phyloP scores from a whole-genome alignment of 257 asterid genomes.

The Ophiorrhiza pumila region DNA sequence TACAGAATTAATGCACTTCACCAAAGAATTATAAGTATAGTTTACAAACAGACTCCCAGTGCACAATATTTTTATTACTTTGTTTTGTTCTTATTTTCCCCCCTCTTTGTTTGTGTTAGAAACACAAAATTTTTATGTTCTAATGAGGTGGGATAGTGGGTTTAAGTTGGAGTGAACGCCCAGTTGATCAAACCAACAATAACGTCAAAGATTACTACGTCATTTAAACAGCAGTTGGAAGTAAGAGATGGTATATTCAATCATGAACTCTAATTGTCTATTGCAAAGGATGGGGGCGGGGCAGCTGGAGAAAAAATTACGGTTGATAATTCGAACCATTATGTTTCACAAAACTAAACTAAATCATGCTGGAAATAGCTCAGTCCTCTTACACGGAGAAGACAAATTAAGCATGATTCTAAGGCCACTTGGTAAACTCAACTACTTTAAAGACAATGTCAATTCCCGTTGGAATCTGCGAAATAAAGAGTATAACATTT shows the following conservation, averaged over 20 bases:
- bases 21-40: no score
- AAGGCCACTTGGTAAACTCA: constrained; percentile 85
- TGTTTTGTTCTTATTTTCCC: no score
- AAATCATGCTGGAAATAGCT: neutral
- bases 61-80: no score
- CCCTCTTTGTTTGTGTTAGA: no score
- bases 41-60: no score
- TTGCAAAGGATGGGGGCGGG: neutral
- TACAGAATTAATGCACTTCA: no score
- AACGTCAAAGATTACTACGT: no score
- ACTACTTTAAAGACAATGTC: constrained; percentile 73
- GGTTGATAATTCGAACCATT: no score
- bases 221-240: neutral
- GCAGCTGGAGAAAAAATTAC: neutral
- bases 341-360: neutral
- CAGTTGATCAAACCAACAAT: neutral
- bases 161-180: neutral
- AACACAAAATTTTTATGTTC: no score
- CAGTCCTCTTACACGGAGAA: neutral
- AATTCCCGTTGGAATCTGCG: constrained; percentile 90
- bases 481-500: constrained; percentile 69
- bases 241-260: no score
- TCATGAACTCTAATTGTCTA: neutral
- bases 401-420: no score
- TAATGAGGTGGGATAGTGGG: no score